phyloP scores from a whole-genome alignment of 2,329 filamentous ascomycete species.

The Claviceps citrina region DNA sequence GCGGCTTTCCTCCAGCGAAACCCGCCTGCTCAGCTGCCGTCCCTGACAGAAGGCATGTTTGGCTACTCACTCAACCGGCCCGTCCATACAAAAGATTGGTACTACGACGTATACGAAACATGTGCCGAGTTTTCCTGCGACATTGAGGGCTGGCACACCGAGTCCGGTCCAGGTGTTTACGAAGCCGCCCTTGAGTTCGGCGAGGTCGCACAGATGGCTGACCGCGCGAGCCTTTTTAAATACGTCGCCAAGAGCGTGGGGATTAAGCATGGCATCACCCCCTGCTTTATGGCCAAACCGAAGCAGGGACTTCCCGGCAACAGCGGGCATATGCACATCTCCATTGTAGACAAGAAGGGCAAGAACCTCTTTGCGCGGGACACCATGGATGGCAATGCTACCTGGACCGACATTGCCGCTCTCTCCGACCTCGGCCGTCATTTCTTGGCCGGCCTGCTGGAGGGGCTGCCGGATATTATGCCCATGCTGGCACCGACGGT shows the following conservation, averaged over 20 bases:
- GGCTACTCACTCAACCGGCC: slow-evolving; percentile 81
- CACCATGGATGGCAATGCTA: slow-evolving; percentile 51
- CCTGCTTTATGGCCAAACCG: slow-evolving; percentile 98
- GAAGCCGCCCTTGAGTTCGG: slow-evolving; percentile 89
- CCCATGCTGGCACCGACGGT: slow-evolving; percentile 84
- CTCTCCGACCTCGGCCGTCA: slow-evolving; percentile 82
- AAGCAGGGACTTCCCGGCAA: slow-evolving; percentile 82
- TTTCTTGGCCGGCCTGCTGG: slow-evolving; percentile 80
- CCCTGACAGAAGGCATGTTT: slow-evolving; percentile 87
- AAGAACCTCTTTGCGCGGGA: slow-evolving; percentile 74
- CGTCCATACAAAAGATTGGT: slow-evolving; percentile 83
- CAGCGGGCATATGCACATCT: slow-evolving; percentile 90
- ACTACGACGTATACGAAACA: slow-evolving; percentile 71
- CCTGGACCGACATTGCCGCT: slow-evolving; percentile 59
- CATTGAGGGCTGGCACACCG: slow-evolving; percentile 91
- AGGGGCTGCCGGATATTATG: slow-evolving; percentile 89
- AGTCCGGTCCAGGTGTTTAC: slow-evolving; percentile 85
- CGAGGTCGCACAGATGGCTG: slow-evolving; percentile 78
- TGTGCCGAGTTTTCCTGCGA: slow-evolving; percentile 64
- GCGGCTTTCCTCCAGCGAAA: slow-evolving; percentile 61
- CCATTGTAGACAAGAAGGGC: slow-evolving; percentile 62
- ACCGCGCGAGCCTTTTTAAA: slow-evolving; percentile 87
- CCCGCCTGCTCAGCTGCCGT: slow-evolving; percentile 55
- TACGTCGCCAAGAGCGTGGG: slow-evolving; percentile 82
- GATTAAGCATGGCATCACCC: slow-evolving; percentile 76